Percentiles rank a stretch among this genome's conserved stretches.
Conservation (phyloP, 495 filamentous ascomycete genomes). For the Tuber melanosporum region DNA sequence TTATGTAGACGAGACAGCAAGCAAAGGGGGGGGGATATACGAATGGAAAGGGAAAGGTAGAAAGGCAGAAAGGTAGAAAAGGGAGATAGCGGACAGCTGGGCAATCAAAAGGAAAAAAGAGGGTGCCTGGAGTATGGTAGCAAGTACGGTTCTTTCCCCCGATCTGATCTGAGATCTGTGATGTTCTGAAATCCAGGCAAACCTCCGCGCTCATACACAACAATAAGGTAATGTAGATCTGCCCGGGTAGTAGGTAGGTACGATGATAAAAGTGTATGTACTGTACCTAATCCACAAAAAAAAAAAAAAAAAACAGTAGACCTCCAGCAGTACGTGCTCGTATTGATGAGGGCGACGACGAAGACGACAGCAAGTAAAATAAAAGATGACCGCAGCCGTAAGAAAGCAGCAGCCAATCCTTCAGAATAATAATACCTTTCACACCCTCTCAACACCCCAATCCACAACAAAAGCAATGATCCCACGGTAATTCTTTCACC, state of each 20-base stretch:
- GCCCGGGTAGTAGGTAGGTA: conserved; percentile 30
- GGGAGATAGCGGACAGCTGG: conserved; percentile 22
- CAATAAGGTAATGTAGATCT: conserved; percentile 28
- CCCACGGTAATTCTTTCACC: background rate
- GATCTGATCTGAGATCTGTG: conserved; percentile 38
- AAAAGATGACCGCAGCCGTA: background rate
- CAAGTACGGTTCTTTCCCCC: conserved; percentile 33
- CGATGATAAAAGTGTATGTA: conserved; percentile 35
- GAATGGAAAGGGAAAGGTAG: background rate
- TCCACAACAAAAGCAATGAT: conserved; percentile 1
- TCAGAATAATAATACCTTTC: conserved; percentile 3
- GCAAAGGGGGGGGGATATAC: background rate
- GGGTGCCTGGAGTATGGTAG: conserved; percentile 31
- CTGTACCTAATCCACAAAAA: conserved; percentile 30
- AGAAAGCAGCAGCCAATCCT: conserved; percentile 1
- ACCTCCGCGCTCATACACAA: conserved; percentile 37
- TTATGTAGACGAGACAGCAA: conserved; percentile 1
- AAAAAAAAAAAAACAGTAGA: conserved; percentile 2
- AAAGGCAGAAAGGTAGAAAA: background rate
- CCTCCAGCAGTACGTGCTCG: background rate
- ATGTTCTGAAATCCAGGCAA: conserved; percentile 37
- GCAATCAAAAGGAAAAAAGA: conserved; percentile 25
- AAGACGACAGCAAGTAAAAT: background rate
- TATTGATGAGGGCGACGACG: background rate
- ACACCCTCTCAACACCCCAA: background rate